Conservation (phyloP, 2,329 filamentous ascomycete genomes). For the Apiospora pterosperma region DNA sequence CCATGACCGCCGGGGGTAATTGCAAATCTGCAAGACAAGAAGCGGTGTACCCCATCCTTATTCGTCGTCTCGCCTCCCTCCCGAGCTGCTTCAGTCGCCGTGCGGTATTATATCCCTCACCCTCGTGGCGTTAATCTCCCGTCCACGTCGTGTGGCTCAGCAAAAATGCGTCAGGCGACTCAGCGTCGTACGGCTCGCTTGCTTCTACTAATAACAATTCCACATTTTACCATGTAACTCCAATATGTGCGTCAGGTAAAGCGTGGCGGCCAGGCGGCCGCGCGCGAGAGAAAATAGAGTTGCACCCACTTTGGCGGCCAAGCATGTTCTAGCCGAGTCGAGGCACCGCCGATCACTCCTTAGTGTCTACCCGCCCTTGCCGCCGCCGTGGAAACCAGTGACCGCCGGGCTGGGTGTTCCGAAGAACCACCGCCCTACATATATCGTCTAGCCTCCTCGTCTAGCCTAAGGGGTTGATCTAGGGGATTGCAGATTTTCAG, state of each 20-base stretch:
- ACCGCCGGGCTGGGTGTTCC: background rate
- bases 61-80: too few relatives aligned
- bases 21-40: background rate
- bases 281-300: background rate
- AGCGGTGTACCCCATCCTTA: background rate
- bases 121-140: background rate
- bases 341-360: background rate
- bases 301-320: background rate
- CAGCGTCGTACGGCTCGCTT: background rate
- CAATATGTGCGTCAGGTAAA: background rate
- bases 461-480: too few relatives aligned
- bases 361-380: too few relatives aligned
- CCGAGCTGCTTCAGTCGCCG: background rate
- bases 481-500: background rate
- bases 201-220: background rate
- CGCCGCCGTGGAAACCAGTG: background rate
- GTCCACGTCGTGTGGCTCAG: background rate
- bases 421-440: background rate
- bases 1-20: background rate
- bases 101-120: background rate
- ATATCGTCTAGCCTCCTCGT: too few relatives aligned
- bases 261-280: background rate
- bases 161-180: background rate
- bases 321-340: background rate
- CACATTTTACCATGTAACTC: background rate